These are phyloP conservation scores for Prunus padus DNA, from an alignment of 306 rosid genomes.

Conservation along the genomic window DNA sequence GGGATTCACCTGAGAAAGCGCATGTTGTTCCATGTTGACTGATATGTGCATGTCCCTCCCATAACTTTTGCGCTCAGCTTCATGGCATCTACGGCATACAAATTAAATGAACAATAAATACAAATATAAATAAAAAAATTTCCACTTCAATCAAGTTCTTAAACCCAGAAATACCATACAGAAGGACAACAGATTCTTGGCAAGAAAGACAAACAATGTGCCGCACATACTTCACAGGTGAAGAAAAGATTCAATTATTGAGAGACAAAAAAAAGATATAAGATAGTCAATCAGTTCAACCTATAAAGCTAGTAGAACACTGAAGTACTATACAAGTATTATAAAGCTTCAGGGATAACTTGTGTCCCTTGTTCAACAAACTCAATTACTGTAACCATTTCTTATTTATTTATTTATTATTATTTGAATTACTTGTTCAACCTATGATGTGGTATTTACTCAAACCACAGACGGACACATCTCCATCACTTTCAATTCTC, in stretches of 20 bases:
- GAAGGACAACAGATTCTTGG: neutral
- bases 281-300: neutral
- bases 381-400: neutral
- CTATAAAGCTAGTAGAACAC: neutral
- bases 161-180: neutral
- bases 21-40: slow-evolving; percentile 37
- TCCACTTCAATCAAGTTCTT: neutral
- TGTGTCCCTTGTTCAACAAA: neutral
- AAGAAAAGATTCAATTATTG: neutral
- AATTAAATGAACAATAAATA: slow-evolving; percentile 17
- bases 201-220: neutral
- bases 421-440: neutral
- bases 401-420: too few species aligned
- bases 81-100: slow-evolving; percentile 26
- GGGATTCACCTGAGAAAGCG: slow-evolving; percentile 39
- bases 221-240: neutral
- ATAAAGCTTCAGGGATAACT: too few species aligned
- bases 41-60: slow-evolving; percentile 39
- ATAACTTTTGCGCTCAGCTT: slow-evolving; percentile 2
- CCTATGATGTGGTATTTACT: neutral
- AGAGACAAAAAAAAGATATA: neutral
- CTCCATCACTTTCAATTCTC: too few species aligned
- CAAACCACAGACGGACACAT: neutral
- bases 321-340: too few species aligned
- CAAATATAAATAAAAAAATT: neutral